Evolutionary conservation across 371 early-diverging fungal genomes (phyloP).

Genomic region (Mucor plumbeus): DNA sequence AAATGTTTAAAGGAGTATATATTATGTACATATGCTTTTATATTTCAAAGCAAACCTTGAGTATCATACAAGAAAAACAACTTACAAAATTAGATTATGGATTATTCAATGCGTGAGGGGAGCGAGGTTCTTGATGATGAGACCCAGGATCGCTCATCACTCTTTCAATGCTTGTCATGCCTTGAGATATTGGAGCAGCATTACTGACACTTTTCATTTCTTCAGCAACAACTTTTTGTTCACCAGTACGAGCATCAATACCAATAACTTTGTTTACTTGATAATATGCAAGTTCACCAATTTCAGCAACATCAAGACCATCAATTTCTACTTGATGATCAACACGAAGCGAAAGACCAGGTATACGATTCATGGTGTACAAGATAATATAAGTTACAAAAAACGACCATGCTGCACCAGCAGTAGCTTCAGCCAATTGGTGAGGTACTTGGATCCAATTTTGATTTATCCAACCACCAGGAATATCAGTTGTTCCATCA

Average conservation of each 20-base stretch:
- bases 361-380: conserved; percentile 79
- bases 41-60: too few relatives aligned
- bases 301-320: conserved; percentile 80
- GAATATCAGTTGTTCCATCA: conserved; percentile 69
- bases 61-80: too few relatives aligned
- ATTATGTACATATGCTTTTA: too few relatives aligned
- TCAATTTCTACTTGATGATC: conserved; percentile 70
- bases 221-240: conserved; percentile 37
- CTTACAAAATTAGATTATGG: neutral
- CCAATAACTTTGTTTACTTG: conserved; percentile 54
- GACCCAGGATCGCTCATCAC: neutral
- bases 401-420: conserved; percentile 84
- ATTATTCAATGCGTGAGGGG: neutral
- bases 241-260: conserved; percentile 42
- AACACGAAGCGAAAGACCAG: conserved; percentile 78
- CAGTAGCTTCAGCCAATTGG: conserved; percentile 80
- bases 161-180: neutral
- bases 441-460: conserved; percentile 81
- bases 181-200: neutral
- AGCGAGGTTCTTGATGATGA: neutral
- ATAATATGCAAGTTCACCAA: conserved; percentile 78
- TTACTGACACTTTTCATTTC: neutral
- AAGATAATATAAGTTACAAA: conserved; percentile 75
- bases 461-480: conserved; percentile 87
- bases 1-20: too few relatives aligned